These are phyloP conservation scores for Trichoderma sp. DNA, from an alignment of 2,329 filamentous ascomycete species.

Conservation along the genomic window DNA sequence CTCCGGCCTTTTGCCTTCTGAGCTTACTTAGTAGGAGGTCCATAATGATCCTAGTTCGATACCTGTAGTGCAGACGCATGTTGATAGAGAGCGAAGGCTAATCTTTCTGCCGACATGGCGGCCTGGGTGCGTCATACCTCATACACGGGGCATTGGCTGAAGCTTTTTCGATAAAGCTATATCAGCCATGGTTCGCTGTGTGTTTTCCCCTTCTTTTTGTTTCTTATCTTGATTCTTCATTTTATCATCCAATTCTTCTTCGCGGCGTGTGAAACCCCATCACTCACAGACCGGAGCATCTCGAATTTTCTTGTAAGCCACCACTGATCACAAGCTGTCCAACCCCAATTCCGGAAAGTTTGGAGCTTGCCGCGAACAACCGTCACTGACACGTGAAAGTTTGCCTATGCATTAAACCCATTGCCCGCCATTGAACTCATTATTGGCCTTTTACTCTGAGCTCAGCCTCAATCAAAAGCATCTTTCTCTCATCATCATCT, in stretches of 20 bases:
- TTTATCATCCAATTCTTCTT: not conserved
- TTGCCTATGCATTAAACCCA: not conserved
- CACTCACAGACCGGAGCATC: not conserved
- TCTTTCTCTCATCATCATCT: not conserved
- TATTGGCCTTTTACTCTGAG: not conserved
- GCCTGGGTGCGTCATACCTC: constrained; percentile 9
- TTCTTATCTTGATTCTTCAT: not conserved
- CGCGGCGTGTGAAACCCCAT: not conserved
- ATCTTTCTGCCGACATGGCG: constrained; percentile 16
- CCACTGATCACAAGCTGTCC: not conserved
- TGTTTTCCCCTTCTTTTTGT: not conserved
- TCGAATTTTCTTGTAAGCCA: not conserved
- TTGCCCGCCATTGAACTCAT: constrained; percentile 1
- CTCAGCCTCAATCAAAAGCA: not conserved
- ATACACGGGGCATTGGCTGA: not conserved
- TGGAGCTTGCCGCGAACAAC: constrained; percentile 5
- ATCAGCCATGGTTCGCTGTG: constrained; percentile 10
- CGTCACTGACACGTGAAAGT: constrained; percentile 36
- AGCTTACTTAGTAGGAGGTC: not conserved
- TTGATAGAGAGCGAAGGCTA: not conserved
- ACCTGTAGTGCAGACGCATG: not conserved
- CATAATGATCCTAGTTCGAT: not conserved
- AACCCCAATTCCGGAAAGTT: not conserved
- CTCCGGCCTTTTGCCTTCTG: not conserved
- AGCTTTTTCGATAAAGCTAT: not conserved